Evolutionary conservation across 2,329 filamentous ascomycete genomes (phyloP), one percentile per base, ranked within the genome.

Genomic region (Neofusicoccum cordaticola): DNA sequence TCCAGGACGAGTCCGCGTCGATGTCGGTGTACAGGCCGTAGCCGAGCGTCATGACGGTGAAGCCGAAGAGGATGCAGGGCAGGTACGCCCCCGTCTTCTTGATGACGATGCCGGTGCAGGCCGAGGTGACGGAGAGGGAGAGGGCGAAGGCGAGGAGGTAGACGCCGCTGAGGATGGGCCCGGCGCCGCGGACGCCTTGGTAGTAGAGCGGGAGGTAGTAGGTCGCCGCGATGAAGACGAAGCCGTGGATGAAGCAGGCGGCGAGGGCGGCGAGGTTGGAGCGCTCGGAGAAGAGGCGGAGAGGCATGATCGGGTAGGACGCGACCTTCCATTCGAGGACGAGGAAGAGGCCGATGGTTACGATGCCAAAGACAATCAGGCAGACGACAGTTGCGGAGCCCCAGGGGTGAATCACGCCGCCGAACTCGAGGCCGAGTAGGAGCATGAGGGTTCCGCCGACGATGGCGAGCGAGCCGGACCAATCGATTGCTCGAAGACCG

Each of bases 171-270:
- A 90, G 79, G 41, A 93, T 84, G 0, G 91, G 89, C 0, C 84
- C 83, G 2, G 86, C 86, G 57, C 89, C 84, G 48, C 91, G 82
- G 60, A 91, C 87, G 60, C 88, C 85, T 77, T 96, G 92, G 78
- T 93, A 94, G 80, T 96, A 97, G 2, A 96, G 83, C 0, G 92
- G 92, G 4, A 96, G 82, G 79, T 90, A 96, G 81, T 94, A 96
- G 67, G 85, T 87, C 35, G 86, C 87, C 0, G 89, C 86, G 71
- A 94, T 92, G 80, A 94, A 94, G 68, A 90, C 87, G 69, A 89
- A 85, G 50, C 89, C 89, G 74, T 96, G 91, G 67, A 86, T 83
- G 78, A 92, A 92, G 69, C 87, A 88, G 48, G 90, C 81, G 2
- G 79, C 76, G 13, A 93, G 85, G 2, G 86, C 82, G 8, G 89